Base-by-base conservation (phyloP, 2,329 filamentous ascomycete species). In the Didymella pinodella region DNA sequence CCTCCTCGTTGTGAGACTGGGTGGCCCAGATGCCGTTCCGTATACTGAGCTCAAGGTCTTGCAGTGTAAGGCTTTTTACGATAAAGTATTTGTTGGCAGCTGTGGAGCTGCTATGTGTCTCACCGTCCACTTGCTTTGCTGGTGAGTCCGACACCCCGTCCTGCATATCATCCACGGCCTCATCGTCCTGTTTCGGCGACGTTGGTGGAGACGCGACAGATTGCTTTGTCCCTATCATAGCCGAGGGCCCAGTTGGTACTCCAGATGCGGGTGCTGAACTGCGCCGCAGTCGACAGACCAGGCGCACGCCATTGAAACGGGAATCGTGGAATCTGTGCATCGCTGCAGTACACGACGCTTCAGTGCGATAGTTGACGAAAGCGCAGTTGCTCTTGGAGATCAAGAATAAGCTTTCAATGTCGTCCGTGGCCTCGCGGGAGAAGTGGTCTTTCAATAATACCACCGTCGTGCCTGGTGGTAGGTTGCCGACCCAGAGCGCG, bases 381-480 rank as follows among this genome's bases (percentile, higher is more conserved):
- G 93, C 94, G 72, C 94, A 98, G 73, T 97, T 97, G 75, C 93
- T 97, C 76, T 97, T 97, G 0, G 93, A 94, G 40, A 98, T 98
- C 34, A 98, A 81, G 66, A 98, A 97, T 0, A 98, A 81, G 46
- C 93, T 97, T 74, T 97, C 91, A 22, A 98, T 86, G 1, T 93
- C 85, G 41, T 83, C 86, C 0, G 84, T 85, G 0, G 92, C 89
- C 65, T 93, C 90, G 63, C 86, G 87, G 61, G 91, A 96, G 57
- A 97, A 95, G 74, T 97, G 91, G 59, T 95, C 88, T 51, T 97
- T 96, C n/a, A 98, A 81, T 58, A 86, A 90, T 77, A 92, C 88
- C 12, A 98, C 83, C 40, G 89, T 89, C 0, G 93, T 90, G 48
- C 92, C 90, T 0, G 92, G 90, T 4, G 94, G 93, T 0, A 98